A percentile compares a stretch with the other conserved stretches of the same genome.
phyloP scores from a whole-genome alignment of 2,329 filamentous ascomycete species.

The Xylaria sp. region DNA sequence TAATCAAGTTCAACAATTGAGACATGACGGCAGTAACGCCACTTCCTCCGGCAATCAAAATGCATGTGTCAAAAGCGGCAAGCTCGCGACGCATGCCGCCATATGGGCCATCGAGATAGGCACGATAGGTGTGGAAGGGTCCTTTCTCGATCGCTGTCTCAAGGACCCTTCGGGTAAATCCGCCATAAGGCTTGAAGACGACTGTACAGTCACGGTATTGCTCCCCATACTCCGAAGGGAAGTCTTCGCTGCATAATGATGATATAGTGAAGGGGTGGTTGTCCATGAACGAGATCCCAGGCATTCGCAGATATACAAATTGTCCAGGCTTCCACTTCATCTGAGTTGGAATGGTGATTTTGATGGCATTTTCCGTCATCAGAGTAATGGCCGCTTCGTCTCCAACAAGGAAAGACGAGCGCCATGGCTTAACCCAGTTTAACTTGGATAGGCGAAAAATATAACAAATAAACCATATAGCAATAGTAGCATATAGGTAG shows the following conservation, averaged over 20 bases:
- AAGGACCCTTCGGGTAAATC: slow-evolving; percentile 87
- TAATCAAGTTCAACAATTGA: slow-evolving; percentile 91
- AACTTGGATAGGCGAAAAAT: slow-evolving; percentile 78
- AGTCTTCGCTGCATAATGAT: slow-evolving; percentile 90
- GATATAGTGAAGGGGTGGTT: slow-evolving; percentile 97
- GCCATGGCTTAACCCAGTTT: slow-evolving; percentile 86
- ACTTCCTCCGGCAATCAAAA: slow-evolving; percentile 91
- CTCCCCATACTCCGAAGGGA: slow-evolving; percentile 89
- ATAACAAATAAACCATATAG: slow-evolving; percentile 79
- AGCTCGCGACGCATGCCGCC: slow-evolving; percentile 91
- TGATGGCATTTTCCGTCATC: slow-evolving; percentile 92
- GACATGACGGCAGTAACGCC: slow-evolving; percentile 94
- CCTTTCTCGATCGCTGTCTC: slow-evolving; percentile 83
- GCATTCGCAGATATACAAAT: slow-evolving; percentile 94
- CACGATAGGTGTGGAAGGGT: slow-evolving; percentile 88
- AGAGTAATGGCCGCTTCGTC: slow-evolving; percentile 90
- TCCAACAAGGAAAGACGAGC: slow-evolving; percentile 81
- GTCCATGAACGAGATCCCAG: slow-evolving; percentile 85
- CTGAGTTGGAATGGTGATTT: slow-evolving; percentile 91
- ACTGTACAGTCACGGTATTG: slow-evolving; percentile 87
- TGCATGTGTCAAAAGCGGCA: slow-evolving; percentile 90
- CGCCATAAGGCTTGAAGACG: slow-evolving; percentile 89
- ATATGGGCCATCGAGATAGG: slow-evolving; percentile 92
- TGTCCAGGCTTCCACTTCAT: slow-evolving; percentile 93
- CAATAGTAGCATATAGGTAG: slow-evolving; percentile 83